These are phyloP conservation scores for Calocybe cyanea DNA, from an alignment of 768 basidiomycete species.

Conservation along the genomic window DNA sequence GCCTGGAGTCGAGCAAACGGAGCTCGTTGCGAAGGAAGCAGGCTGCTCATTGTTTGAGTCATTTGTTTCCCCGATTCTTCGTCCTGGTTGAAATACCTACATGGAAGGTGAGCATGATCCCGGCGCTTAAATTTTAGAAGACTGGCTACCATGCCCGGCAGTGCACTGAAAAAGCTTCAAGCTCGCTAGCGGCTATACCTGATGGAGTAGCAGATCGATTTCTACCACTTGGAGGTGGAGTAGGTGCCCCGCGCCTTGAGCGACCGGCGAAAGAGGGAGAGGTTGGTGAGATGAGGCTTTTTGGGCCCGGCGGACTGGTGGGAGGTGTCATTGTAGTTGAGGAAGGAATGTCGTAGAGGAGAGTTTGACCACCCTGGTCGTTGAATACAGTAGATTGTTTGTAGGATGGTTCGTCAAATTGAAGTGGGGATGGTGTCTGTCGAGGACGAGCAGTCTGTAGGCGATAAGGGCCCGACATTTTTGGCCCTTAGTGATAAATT, in stretches of 20 bases:
- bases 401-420: conserved; percentile 45
- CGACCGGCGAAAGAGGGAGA: conserved; percentile 54
- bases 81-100: conserved; percentile 83
- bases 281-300: conserved; percentile 45
- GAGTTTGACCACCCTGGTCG: conserved; percentile 50
- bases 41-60: conserved; percentile 76
- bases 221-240: conserved; percentile 54
- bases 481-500: conserved; percentile 6
- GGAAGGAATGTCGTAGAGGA: conserved; percentile 75
- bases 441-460: conserved; percentile 62
- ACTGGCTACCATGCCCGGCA: conserved; percentile 71
- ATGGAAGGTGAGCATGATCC: background rate
- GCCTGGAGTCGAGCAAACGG: conserved; percentile 86
- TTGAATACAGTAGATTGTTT: conserved; percentile 40
- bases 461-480: conserved; percentile 60
- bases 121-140: conserved; percentile 1
- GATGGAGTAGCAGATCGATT: conserved; percentile 69
- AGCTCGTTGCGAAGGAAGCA: conserved; percentile 81
- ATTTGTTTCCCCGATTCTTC: conserved; percentile 74
- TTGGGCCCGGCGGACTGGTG: conserved; percentile 42
- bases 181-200: conserved; percentile 60
- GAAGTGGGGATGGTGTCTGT: conserved; percentile 58
- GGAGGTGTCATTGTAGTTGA: conserved; percentile 56
- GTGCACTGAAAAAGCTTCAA: conserved; percentile 73
- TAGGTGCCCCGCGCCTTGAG: conserved; percentile 48